A percentile compares a stretch with the other conserved stretches of the same genome.
Evolutionary conservation across 2,329 filamentous ascomycete genomes (phyloP).

Genomic region (Dothiorella sarmentorum): DNA sequence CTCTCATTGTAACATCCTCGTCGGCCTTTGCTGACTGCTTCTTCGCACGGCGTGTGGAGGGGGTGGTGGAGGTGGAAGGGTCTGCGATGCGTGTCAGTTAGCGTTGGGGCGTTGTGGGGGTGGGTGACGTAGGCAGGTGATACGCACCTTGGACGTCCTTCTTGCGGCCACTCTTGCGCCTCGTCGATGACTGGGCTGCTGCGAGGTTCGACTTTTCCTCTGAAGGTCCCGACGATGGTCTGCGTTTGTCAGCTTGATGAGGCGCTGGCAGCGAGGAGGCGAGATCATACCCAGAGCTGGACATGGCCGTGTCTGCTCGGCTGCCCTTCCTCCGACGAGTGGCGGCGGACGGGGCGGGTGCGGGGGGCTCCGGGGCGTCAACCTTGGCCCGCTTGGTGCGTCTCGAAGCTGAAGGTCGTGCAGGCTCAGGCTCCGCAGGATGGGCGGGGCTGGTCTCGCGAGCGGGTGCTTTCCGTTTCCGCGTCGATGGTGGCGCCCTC

Average conservation of each 20-base stretch:
- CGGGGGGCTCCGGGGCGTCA: conserved; percentile 52
- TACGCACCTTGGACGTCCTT: conserved; percentile 56
- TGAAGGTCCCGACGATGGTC: conserved; percentile 62
- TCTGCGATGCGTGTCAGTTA: conserved; percentile 21
- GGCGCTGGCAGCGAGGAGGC: conserved; percentile 12
- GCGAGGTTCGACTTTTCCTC: conserved; percentile 56
- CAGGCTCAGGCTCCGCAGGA: conserved; percentile 40
- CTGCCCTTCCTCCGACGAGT: conserved; percentile 60
- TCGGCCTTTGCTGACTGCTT: conserved; percentile 45
- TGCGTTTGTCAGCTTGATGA: conserved; percentile 34
- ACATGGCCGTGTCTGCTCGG: conserved; percentile 61
- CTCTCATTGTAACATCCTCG: conserved; percentile 68
- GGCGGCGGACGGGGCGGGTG: conserved; percentile 38
- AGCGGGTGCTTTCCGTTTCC: conserved; percentile 73
- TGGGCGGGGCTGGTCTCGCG: conserved; percentile 46
- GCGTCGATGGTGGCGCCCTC: conserved; percentile 48
- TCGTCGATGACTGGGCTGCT: conserved; percentile 60
- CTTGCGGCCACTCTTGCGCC: conserved; percentile 74
- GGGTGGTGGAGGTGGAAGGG: conserved; percentile 24
- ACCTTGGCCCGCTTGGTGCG: conserved; percentile 57
- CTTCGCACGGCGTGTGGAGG: conserved; percentile 32
- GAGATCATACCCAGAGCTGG: conserved; percentile 62
- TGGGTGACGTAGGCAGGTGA: conserved; percentile 1
- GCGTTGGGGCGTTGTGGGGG: not conserved
- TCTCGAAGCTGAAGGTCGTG: conserved; percentile 33